Percentiles rank a stretch among this genome's conserved stretches.
Conservation (phyloP, 768 basidiomycete species). For the Mrakia blollopis region DNA sequence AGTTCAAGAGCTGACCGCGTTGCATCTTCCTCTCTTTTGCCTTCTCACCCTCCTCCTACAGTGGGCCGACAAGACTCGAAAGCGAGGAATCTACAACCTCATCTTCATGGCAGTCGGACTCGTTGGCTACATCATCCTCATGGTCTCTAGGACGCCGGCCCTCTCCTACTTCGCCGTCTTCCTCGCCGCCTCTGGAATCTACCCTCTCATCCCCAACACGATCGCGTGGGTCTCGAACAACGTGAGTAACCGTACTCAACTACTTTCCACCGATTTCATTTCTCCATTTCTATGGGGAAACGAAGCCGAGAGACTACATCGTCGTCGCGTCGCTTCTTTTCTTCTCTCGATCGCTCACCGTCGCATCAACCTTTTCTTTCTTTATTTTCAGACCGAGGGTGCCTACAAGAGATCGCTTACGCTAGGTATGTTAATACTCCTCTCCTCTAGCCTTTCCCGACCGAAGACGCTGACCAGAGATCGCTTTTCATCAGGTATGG, state of each 20-base stretch:
- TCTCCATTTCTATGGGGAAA: no score
- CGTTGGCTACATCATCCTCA: conserved; percentile 65
- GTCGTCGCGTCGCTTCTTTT: no score
- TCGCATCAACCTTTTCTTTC: conserved; percentile 24
- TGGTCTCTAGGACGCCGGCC: conserved; percentile 44
- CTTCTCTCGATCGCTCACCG: no score
- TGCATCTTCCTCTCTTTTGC: neutral
- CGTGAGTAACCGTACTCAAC: no score
- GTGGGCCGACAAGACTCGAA: conserved; percentile 57
- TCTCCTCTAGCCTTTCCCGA: neutral
- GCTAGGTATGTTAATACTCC: neutral
- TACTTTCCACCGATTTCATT: no score
- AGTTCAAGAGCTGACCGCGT: neutral
- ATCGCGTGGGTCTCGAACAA: conserved; percentile 72
- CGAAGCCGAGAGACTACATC: no score
- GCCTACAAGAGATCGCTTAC: conserved; percentile 64
- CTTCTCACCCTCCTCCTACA: neutral
- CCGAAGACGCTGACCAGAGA: no score
- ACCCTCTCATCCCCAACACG: conserved; percentile 54
- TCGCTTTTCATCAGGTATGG: neutral
- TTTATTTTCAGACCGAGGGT: conserved; percentile 55
- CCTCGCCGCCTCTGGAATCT: conserved; percentile 59
- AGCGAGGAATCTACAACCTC: conserved; percentile 61
- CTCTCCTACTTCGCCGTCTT: conserved; percentile 20
- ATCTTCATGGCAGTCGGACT: conserved; percentile 43